Base-by-base conservation (phyloP, 2,329 filamentous ascomycete species). In the Fragosphaeria purpurea region DNA sequence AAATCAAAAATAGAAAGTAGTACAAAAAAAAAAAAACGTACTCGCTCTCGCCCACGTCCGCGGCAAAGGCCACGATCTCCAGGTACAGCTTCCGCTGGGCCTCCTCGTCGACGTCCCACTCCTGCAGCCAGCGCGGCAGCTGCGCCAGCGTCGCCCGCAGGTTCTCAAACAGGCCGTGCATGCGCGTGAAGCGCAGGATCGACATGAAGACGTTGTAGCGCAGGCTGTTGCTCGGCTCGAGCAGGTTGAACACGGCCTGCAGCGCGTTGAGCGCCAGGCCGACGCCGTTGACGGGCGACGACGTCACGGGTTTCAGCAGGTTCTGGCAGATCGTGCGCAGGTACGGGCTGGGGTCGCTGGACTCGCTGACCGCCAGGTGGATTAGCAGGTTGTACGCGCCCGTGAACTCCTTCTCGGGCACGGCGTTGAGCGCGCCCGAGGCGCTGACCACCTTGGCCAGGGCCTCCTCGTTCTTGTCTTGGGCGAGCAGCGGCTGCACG, bases 361-460 rank as follows among this genome's bases (percentile, higher is more conserved):
- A 88, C 71, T 95, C 88, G 52, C 54, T 57, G 62, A 88, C 78
- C 59, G 95, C 82, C 54, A 98, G 83, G 74, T 96, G 88, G 64
- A 97, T 84, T 67, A 98, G 84, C 60, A 97, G 85, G 73, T 98
- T 97, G 74, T 96, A 96, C 55, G 91, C 88, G 53, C 91, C 85
- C 54, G 88, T 90, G 67, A 96, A 93, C 70, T 97, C 91, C 79
- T 93, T 94, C 77, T 98, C 93, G 53, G 91, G 88, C 50, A 89
- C 87, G 56, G 79, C 78, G 70, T 90, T 95, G 65, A 98, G 76
- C 47, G 78, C 79, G 48, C 78, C 70, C 48, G 88, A 88, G 52
- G 86, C 86, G 58, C 83, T 81, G 55, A 97, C 87, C 58, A 98
- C 77, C 77, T 89, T 90, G 75, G 90, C 86, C 52, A 98, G 78